Conservation (phyloP, 129 eudicot species). For the Chrysanthemum seticuspe region DNA sequence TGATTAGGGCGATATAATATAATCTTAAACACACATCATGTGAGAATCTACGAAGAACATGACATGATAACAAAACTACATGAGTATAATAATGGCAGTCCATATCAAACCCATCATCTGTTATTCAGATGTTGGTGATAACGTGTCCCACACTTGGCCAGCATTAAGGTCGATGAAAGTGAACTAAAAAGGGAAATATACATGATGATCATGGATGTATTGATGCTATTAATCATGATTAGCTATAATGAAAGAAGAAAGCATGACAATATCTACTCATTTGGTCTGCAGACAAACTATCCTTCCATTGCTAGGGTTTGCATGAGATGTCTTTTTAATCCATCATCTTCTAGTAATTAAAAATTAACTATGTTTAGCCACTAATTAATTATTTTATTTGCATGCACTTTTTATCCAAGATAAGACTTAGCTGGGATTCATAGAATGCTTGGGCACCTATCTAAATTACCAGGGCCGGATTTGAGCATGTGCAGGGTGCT, state of each 20-base stretch:
- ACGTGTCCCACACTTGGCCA: slow-evolving; percentile 42
- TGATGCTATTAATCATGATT: slow-evolving; percentile 37
- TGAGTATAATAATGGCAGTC: slow-evolving; percentile 35
- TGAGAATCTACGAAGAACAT: slow-evolving; percentile 27
- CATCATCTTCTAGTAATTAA: slow-evolving; percentile 27
- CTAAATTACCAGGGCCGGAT: too few relatives aligned
- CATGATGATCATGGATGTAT: slow-evolving; percentile 34
- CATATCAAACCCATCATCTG: slow-evolving; percentile 29
- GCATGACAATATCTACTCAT: slow-evolving; percentile 42
- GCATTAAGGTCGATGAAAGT: slow-evolving; percentile 34
- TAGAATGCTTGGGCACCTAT: too few relatives aligned
- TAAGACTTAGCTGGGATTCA: neutral
- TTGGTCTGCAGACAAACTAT: slow-evolving; percentile 29
- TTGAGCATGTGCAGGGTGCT: too few relatives aligned
- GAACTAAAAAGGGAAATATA: slow-evolving; percentile 26
- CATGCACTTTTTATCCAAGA: neutral
- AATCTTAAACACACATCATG: slow-evolving; percentile 33
- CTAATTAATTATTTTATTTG: neutral
- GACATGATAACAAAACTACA: slow-evolving; percentile 34
- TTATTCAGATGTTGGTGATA: slow-evolving; percentile 37
- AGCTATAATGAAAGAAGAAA: slow-evolving; percentile 39
- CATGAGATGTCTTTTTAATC: slow-evolving; percentile 29
- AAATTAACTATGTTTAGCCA: slow-evolving; percentile 11
- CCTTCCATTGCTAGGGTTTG: slow-evolving; percentile 31
- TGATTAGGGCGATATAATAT: slow-evolving; percentile 32